Percentiles rank a stretch among this genome's conserved stretches.
phyloP scores from a whole-genome alignment of 805 yeast genomes.

The Candida endomychidarum region DNA sequence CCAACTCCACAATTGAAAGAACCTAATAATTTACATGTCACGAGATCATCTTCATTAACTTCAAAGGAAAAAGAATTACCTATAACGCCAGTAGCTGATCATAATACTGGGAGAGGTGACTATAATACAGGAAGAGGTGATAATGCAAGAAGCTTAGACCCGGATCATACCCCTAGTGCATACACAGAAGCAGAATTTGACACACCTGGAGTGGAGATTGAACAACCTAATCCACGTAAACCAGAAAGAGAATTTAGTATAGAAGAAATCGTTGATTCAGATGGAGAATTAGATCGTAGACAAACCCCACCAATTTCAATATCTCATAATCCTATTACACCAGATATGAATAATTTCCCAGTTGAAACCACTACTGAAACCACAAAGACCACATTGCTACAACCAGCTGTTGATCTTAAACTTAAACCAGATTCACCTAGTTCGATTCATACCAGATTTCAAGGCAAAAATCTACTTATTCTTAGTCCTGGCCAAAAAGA shows the following conservation, averaged over 20 bases:
- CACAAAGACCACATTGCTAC: constrained; percentile 7
- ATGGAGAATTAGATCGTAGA: constrained; percentile 30
- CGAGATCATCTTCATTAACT: constrained; percentile 13
- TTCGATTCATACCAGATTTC: constrained; percentile 19
- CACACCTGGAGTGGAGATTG: too few relatives aligned
- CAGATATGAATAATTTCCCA: constrained; percentile 1
- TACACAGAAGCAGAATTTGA: too few relatives aligned
- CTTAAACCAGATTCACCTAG: constrained; percentile 15
- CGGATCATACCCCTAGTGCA: too few relatives aligned
- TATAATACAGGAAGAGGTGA: too few relatives aligned
- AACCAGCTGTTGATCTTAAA: constrained; percentile 20
- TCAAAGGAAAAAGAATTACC: constrained; percentile 17
- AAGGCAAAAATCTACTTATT: constrained; percentile 34
- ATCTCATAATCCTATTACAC: constrained; percentile 6
- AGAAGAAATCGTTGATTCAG: constrained; percentile 43
- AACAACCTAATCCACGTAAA: constrained; percentile 7
- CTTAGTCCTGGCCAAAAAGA: constrained; percentile 40
- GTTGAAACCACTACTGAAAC: constrained; percentile 1
- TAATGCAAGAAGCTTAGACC: too few relatives aligned
- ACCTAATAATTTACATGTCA: constrained; percentile 7
- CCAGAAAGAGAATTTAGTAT: constrained; percentile 32
- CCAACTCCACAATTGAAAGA: constrained; percentile 15
- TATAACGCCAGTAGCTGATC: constrained; percentile 9
- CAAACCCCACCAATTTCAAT: constrained; percentile 6
- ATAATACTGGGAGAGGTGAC: too few relatives aligned